Percentiles rank a stretch among this genome's conserved stretches.
These are phyloP conservation scores for Rutstroemia sp. DNA, from an alignment of 2,329 filamentous ascomycete genomes.

Conservation along the genomic window DNA sequence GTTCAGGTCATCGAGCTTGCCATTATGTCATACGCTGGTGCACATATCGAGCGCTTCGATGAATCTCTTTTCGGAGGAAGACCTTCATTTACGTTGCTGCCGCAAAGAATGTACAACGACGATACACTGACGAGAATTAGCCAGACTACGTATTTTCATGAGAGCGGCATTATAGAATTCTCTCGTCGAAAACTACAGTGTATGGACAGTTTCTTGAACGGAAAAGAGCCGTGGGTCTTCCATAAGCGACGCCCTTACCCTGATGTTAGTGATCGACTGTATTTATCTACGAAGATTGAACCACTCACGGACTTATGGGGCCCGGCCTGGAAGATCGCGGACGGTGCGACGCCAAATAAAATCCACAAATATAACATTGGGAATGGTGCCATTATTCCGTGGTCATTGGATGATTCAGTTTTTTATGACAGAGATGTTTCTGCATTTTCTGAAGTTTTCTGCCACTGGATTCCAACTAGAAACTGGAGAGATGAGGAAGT, in stretches of 20 bases:
- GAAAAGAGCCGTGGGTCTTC: not conserved
- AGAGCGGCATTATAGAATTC: not conserved
- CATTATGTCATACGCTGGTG: constrained; percentile 12
- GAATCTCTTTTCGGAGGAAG: not conserved
- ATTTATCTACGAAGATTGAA: constrained; percentile 4
- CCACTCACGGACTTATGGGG: constrained; percentile 12
- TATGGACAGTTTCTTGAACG: not conserved
- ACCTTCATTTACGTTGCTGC: not conserved
- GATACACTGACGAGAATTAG: not conserved
- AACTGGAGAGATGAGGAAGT: not conserved
- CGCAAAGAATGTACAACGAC: not conserved
- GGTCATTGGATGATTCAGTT: not conserved
- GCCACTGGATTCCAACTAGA: not conserved
- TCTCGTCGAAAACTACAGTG: not conserved
- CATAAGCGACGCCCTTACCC: not conserved
- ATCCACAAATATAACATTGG: constrained; percentile 15
- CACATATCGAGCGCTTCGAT: constrained; percentile 11
- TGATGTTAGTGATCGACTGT: not conserved
- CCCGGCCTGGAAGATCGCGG: constrained; percentile 8
- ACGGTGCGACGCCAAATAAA: not conserved
- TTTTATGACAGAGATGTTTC: too few relatives aligned
- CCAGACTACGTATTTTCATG: not conserved
- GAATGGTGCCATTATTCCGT: constrained; percentile 14
- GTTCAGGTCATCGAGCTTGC: constrained; percentile 9
- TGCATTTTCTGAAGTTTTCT: not conserved